A percentile compares a stretch with the other conserved stretches of the same genome.
Conservation (phyloP, 768 basidiomycete species). For the Glaciozyma martinii region DNA sequence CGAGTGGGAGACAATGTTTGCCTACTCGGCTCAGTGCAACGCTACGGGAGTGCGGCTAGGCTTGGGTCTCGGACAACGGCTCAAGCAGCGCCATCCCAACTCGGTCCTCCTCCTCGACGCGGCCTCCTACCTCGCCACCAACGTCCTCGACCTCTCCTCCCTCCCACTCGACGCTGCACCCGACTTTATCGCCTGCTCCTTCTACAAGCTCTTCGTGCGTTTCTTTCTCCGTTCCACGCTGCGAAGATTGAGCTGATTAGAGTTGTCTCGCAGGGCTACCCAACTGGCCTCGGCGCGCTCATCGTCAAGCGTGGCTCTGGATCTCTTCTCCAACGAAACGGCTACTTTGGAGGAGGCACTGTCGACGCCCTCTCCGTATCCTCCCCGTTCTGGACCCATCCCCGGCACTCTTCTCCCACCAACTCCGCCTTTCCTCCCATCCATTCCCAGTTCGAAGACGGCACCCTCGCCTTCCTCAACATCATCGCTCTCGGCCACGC, state of each 20-base stretch:
- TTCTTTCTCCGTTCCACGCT: background rate
- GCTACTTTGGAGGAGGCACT: conserved; percentile 35
- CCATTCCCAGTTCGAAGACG: conserved; percentile 28
- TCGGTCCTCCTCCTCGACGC: conserved; percentile 32
- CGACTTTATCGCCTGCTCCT: conserved; percentile 31
- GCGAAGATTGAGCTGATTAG: background rate
- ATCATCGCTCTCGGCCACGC: conserved; percentile 30
- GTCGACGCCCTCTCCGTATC: conserved; percentile 27
- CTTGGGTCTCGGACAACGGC: conserved; percentile 5
- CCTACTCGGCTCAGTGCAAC: conserved; percentile 34
- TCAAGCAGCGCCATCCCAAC: conserved; percentile 12
- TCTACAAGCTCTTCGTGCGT: conserved; percentile 35
- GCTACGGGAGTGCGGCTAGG: conserved; percentile 31
- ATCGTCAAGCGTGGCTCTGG: conserved; percentile 27
- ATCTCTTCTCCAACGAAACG: conserved; percentile 8
- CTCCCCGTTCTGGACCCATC: conserved; percentile 5
- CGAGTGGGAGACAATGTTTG: conserved; percentile 17
- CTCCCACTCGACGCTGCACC: conserved; percentile 22
- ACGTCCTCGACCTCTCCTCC: conserved; percentile 24
- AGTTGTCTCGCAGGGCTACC: conserved; percentile 25
- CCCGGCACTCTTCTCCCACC: background rate
- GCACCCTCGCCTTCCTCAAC: conserved; percentile 32
- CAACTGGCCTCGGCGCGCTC: conserved; percentile 34
- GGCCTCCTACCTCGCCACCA: conserved; percentile 31
- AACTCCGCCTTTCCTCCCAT: background rate